phyloP scores from a whole-genome alignment of 768 basidiomycete species.

The Amanita muscaria region DNA sequence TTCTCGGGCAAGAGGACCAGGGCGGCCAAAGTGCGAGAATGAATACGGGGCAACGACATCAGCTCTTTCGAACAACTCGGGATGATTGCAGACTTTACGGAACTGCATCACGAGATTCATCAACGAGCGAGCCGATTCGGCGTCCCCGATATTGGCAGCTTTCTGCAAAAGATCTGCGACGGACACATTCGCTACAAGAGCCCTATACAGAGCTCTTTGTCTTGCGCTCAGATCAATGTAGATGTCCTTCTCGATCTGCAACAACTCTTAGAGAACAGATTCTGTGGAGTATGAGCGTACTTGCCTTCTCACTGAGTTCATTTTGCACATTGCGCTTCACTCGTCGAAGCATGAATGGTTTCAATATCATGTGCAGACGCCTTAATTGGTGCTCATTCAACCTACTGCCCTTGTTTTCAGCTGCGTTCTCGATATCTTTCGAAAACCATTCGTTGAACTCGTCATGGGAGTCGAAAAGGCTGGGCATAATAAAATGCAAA shows the following conservation, averaged over 20 bases:
- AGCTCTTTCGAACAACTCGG: constrained; percentile 94
- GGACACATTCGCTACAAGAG: constrained; percentile 86
- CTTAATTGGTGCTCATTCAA: constrained; percentile 93
- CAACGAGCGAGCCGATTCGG: constrained; percentile 83
- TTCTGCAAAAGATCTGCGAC: constrained; percentile 91
- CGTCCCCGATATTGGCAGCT: constrained; percentile 85
- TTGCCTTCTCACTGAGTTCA: constrained; percentile 95
- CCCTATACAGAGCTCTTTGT: constrained; percentile 85
- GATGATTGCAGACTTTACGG: constrained; percentile 98
- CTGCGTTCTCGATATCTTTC: constrained; percentile 95
- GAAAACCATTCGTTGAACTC: constrained; percentile 99
- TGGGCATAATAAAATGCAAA: constrained; percentile 99
- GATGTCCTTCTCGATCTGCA: constrained; percentile 93
- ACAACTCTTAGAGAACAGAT: not conserved
- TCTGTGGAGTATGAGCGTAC: constrained; percentile 6
- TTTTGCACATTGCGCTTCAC: constrained; percentile 99
- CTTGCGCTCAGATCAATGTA: constrained; percentile 91
- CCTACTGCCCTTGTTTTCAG: constrained; percentile 83
- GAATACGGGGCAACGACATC: constrained; percentile 93
- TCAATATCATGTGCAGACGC: constrained; percentile 95
- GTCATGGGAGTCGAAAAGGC: constrained; percentile 96
- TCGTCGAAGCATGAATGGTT: constrained; percentile 97
- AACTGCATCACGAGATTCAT: constrained; percentile 99
- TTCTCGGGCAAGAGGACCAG: constrained; percentile 79
- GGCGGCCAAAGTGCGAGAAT: constrained; percentile 73